A percentile compares a stretch with the other conserved stretches of the same genome.
Evolutionary conservation across 805 yeast genomes (phyloP).

Genomic region (Teunomyces pallodes): DNA sequence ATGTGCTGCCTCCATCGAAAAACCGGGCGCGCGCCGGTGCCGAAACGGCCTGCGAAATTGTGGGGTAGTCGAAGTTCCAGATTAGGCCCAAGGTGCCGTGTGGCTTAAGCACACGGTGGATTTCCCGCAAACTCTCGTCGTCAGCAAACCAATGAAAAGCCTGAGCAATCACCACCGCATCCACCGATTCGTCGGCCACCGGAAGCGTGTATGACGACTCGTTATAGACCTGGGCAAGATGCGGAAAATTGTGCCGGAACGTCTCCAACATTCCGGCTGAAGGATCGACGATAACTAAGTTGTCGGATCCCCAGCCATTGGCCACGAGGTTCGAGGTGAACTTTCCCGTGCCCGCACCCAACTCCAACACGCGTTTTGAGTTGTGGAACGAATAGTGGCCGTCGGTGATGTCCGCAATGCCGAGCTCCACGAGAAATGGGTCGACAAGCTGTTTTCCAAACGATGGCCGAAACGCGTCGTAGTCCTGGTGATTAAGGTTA

Average conservation of each 20-base stretch:
- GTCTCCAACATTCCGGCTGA: conserved; percentile 54
- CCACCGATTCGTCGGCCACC: conserved; percentile 40
- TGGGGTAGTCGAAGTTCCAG: conserved; percentile 54
- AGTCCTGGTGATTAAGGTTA: conserved; percentile 49
- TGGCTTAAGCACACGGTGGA: conserved; percentile 48
- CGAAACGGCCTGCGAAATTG: not conserved
- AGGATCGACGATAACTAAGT: conserved; percentile 52
- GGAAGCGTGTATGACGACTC: conserved; percentile 52
- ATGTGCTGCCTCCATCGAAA: conserved; percentile 7
- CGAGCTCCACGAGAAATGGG: conserved; percentile 38
- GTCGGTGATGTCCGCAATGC: conserved; percentile 18
- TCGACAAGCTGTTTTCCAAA: conserved; percentile 43
- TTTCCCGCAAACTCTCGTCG: conserved; percentile 43
- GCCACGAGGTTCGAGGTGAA: conserved; percentile 47
- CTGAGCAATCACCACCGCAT: conserved; percentile 55
- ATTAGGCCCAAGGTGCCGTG: conserved; percentile 51
- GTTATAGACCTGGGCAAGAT: conserved; percentile 23
- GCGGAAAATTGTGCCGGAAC: conserved; percentile 47
- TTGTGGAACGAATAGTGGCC: conserved; percentile 13
- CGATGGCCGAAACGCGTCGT: conserved; percentile 53
- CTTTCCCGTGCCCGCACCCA: conserved; percentile 67
- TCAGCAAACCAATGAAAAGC: conserved; percentile 71
- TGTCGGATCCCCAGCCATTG: conserved; percentile 33
- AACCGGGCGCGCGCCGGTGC: not conserved
- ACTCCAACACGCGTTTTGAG: conserved; percentile 38